Conservation (phyloP, 2,329 filamentous ascomycete species). For the Ramularia endophylla region DNA sequence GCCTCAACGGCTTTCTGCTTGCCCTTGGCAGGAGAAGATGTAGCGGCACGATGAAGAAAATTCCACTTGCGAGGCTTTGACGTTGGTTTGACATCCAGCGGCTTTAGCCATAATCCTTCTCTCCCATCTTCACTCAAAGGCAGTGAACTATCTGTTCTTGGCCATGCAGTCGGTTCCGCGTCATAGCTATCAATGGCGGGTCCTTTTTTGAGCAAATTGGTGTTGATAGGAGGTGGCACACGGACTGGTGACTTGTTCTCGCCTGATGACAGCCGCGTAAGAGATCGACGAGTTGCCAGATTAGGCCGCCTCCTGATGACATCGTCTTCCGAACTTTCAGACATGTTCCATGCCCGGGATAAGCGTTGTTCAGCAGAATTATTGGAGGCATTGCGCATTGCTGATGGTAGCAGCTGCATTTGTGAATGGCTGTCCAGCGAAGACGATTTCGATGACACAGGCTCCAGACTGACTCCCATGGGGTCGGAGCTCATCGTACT, state of each 20-base stretch:
- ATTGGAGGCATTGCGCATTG: conserved; percentile 15
- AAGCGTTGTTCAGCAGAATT: conserved; percentile 12
- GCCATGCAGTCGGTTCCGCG: conserved; percentile 8
- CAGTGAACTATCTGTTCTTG: conserved; percentile 13
- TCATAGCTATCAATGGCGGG: conserved; percentile 13
- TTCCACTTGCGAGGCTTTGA: conserved; percentile 49
- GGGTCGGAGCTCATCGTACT: conserved; percentile 28
- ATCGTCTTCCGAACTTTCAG: conserved; percentile 24
- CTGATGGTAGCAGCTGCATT: conserved; percentile 26
- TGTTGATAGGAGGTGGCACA: conserved; percentile 14
- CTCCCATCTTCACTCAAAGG: conserved; percentile 19
- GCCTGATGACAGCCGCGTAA: conserved; percentile 13
- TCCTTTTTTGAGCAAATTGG: conserved; percentile 4
- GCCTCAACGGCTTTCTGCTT: conserved; percentile 22
- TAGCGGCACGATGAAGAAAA: conserved; percentile 50
- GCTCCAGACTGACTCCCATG: conserved; percentile 4
- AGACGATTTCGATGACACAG: conserved; percentile 17
- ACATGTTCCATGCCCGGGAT: conserved; percentile 11
- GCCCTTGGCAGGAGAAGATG: conserved; percentile 33
- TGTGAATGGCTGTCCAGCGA: conserved; percentile 17
- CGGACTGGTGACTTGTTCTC: conserved; percentile 9
- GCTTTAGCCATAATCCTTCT: conserved; percentile 34
- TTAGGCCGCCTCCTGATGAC: conserved; percentile 9
- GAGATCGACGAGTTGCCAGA: conserved; percentile 16
- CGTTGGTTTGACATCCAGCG: conserved; percentile 5